Conservation (phyloP, 108 stramenopile species). For the Cyclotella distinguenda region DNA sequence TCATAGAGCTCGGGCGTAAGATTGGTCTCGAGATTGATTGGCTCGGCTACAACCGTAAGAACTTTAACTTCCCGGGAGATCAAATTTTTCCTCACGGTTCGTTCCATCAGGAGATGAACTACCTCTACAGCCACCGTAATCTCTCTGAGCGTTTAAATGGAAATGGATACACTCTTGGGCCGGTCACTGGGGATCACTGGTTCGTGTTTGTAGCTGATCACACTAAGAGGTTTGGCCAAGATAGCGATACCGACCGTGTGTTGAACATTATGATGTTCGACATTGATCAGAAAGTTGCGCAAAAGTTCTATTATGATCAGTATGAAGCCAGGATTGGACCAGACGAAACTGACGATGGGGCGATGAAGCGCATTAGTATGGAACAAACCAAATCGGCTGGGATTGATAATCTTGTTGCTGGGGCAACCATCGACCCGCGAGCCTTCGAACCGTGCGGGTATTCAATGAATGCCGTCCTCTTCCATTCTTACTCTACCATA, state of each 20-base stretch:
- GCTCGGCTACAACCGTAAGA: constrained; percentile 99
- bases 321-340: constrained; percentile 62
- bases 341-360: constrained; percentile 78
- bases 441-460: constrained; percentile 99
- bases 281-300: constrained; percentile 88
- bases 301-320: constrained; percentile 83
- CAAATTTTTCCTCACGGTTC: constrained; percentile 90
- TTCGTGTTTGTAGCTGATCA: constrained; percentile 99
- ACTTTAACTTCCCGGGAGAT: constrained; percentile 96
- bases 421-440: constrained; percentile 88
- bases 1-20: constrained; percentile 86
- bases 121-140: constrained; percentile 85
- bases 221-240: constrained; percentile 74
- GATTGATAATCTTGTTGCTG: constrained; percentile 90
- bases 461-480: constrained; percentile 97
- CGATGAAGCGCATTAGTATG: constrained; percentile 70
- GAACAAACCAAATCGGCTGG: constrained; percentile 81
- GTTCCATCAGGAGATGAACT: constrained; percentile 92
- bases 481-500: constrained; percentile 97
- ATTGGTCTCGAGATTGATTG: constrained; percentile 96
- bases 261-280: constrained; percentile 99
- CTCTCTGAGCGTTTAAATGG: constrained; percentile 92
- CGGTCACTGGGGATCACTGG: constrained; percentile 98
- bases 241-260: constrained; percentile 91
- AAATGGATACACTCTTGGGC: constrained; percentile 96